Conservation (phyloP, 306 rosid genomes). For the Castanospermum australe region DNA sequence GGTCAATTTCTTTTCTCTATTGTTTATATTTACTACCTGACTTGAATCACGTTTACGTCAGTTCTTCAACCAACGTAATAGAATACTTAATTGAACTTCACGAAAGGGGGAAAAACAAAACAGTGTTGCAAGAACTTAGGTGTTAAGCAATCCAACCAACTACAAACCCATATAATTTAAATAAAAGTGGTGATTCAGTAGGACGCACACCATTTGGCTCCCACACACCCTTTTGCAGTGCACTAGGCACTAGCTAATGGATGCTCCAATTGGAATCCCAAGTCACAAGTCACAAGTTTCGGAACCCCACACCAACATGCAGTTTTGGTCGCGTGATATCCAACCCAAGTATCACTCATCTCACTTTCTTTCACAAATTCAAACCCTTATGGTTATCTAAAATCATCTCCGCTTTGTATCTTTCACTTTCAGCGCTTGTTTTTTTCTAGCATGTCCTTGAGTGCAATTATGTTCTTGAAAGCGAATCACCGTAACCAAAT, state of each 20-base stretch:
- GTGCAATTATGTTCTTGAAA: not conserved
- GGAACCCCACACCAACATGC: slow-evolving; percentile 2
- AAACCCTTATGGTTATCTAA: not conserved
- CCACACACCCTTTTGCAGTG: not conserved
- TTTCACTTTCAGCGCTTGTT: not conserved
- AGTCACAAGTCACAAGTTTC: not conserved
- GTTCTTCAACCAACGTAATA: no score
- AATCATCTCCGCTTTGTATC: not conserved
- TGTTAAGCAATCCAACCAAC: not conserved
- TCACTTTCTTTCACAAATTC: not conserved
- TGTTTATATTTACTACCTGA: no score
- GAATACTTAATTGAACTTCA: no score
- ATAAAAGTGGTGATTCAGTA: not conserved
- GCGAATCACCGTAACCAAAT: not conserved
- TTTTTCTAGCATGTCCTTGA: not conserved
- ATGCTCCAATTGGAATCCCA: not conserved
- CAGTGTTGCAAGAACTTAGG: not conserved
- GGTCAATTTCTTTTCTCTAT: no score
- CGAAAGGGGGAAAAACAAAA: not conserved
- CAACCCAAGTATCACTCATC: slow-evolving; percentile 5
- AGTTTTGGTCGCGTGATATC: slow-evolving; percentile 4
- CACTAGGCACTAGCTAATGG: slow-evolving; percentile 4
- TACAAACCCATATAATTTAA: not conserved
- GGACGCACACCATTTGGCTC: not conserved
- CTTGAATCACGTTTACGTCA: no score